Evolutionary conservation across 2,329 filamentous ascomycete genomes (phyloP), one percentile per base, ranked within the genome.

Genomic region (Trichoderma sp.): DNA sequence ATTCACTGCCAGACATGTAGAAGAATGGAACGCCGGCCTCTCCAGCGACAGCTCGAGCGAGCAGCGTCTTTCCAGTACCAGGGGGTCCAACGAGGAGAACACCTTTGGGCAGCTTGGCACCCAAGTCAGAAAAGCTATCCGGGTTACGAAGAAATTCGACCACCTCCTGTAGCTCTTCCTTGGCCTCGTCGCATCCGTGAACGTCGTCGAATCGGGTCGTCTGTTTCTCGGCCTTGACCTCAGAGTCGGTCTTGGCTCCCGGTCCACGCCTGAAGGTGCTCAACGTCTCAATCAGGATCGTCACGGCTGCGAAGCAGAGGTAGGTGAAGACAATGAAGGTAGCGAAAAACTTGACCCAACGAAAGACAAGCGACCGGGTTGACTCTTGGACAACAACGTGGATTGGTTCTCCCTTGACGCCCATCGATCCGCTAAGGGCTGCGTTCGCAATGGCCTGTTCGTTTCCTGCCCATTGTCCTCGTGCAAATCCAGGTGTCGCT

Each of bases 1-100:
- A 99, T 84, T 99, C 97, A 75, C 95, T 97, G 68, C 97, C 97
- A 81, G 97, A 99, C 96, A 99, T 98, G 89, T 98, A 99, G 89
- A 98, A 99, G 89, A 99, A 99, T 1, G 97, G 97, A 21, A 99
- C 97, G 74, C 96, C 97, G 72, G 97, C 95, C 86, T 99, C 97
- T 71, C 97, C 97, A 65, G 97, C 97, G 76, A 99, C 97, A 74
- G 97, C 97, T 81, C 97, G 93, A 77, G 97, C 97, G 77, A 99
- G 90, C 56, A 99, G 90, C 14, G 97, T 99, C 87, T 99, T 99
- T 86, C 97, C 97, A 77, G 97, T 99, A 86, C 97, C 97, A 71
- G 97, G 97, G 82, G 97, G 97, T 0, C 97, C 97, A 81, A 98
- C 95, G 29, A 99, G 90, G 68, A 99, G 89, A 76, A 99, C 95